Evolutionary conservation across 1,139 yeast species (phyloP).

Genomic region (Magnusiomyces fungicola): DNA sequence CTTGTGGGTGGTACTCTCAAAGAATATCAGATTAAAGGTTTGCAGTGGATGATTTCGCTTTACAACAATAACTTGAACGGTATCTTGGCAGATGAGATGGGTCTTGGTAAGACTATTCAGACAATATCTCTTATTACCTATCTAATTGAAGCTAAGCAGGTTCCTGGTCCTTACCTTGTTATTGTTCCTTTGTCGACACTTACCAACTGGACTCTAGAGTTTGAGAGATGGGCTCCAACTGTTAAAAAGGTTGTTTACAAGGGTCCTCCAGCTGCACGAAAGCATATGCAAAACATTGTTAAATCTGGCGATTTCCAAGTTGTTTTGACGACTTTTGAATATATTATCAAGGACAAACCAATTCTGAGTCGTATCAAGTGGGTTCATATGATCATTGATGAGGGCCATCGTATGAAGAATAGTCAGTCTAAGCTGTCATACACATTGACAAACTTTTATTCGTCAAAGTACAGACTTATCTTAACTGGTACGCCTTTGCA

Average conservation of each 20-base stretch:
- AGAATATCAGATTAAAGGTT: constrained; percentile 88
- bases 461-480: constrained; percentile 77
- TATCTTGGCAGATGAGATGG: constrained; percentile 93
- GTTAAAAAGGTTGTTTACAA: constrained; percentile 38
- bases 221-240: constrained; percentile 86
- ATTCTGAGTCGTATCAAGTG: constrained; percentile 70
- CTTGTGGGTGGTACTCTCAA: constrained; percentile 89
- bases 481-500: constrained; percentile 97
- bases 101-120: constrained; percentile 83
- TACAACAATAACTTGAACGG: constrained; percentile 92
- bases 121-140: constrained; percentile 71
- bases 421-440: constrained; percentile 78
- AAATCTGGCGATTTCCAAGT: constrained; percentile 82
- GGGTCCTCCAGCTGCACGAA: constrained; percentile 75
- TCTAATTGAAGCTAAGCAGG: constrained; percentile 60
- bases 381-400: constrained; percentile 98
- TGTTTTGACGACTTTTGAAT: constrained; percentile 64
- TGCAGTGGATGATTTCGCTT: constrained; percentile 97
- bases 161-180: constrained; percentile 56
- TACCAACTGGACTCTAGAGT: constrained; percentile 94
- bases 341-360: constrained; percentile 82
- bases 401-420: constrained; percentile 98
- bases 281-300: constrained; percentile 63
- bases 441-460: constrained; percentile 76
- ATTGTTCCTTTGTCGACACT: constrained; percentile 92